Percentiles rank a stretch among this genome's conserved stretches.
Evolutionary conservation across 2,329 filamentous ascomycete genomes (phyloP).

Genomic region (Talaromyces verruculosus): DNA sequence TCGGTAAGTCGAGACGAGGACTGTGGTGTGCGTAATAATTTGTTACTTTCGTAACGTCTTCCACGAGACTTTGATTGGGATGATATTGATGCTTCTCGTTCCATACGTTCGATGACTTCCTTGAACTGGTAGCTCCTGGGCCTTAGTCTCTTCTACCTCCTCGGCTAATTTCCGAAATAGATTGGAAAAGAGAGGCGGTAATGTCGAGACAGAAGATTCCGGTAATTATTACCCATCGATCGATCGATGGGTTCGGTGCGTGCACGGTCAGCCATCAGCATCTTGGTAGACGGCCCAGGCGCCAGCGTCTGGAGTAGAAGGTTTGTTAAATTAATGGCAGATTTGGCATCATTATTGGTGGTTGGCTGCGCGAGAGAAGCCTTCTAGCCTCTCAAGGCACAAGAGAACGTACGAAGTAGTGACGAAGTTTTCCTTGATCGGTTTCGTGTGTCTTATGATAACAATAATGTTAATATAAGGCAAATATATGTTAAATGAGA

Average conservation of each 20-base stretch:
- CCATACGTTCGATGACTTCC: neutral
- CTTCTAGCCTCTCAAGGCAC: neutral
- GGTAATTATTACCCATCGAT: conserved; percentile 1
- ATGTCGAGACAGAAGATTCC: neutral
- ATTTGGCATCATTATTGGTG: neutral
- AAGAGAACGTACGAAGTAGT: neutral
- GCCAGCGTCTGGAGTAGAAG: conserved; percentile 3
- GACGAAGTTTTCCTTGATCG: neutral
- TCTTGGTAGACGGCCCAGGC: conserved; percentile 5
- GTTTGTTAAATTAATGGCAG: conserved; percentile 3
- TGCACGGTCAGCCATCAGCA: conserved; percentile 17
- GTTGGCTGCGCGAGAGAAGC: neutral
- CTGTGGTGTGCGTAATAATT: neutral
- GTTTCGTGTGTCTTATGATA: neutral
- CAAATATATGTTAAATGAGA: neutral
- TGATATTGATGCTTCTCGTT: neutral
- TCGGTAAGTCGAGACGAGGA: neutral
- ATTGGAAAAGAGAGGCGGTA: neutral
- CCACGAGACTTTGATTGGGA: neutral
- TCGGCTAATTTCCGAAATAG: neutral
- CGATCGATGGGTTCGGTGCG: conserved; percentile 16
- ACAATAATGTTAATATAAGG: neutral
- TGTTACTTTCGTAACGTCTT: neutral
- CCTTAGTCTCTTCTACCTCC: neutral
- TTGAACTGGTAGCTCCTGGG: neutral